Base-by-base conservation (phyloP, 2,329 filamentous ascomycete genomes). In the Colletotrichum kahawae region DNA sequence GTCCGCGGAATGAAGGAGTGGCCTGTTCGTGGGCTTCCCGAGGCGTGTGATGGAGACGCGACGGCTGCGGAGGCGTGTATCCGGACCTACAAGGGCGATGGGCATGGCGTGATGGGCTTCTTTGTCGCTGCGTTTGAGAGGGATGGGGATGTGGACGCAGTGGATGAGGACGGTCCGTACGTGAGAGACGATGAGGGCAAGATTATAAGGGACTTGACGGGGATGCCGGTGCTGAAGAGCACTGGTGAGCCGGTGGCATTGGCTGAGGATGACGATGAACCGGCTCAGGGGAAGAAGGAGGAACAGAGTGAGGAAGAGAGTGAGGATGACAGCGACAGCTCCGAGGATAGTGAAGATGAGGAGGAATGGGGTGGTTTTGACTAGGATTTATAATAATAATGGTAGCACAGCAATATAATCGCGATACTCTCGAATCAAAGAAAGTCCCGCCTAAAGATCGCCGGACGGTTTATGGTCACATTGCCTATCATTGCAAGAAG, bases 91-190 rank as follows among this genome's bases (percentile, higher is more conserved):
- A 94, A 96, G 79, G 94, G 92, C 31, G 95, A 96, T 78, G 93
- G 92, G 12, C 91, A 94, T 77, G 95, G 95, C 0, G 94, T 96
- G 1, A 98, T 98, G 91, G 96, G 97, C 0, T 98, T 99, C 84
- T 99, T 99, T 79, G 94, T 98, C 24, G 95, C 92, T n/a, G 95
- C 90, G 0, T 98, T 99, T 83, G 90, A 95, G 4, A 88, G 94
- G 68, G 90, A 93, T 48, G 81, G 83, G 54, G 72, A 76, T n/a
- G 78, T 57, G 10, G 74, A 51, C 54, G 75, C 77, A 38, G 81
- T 79, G 31, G 70, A 64, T 62, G 78, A 77, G 4, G 82, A 91
- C 74, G 90, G 87, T 62, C 90, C 90, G 1, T 87, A 90, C 66
- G 83, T 90, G 68, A 83, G 90, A 77, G 91, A 90, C 78, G 87